Base-by-base conservation (phyloP, 345 rosid genomes). In the Cardamine occulta region DNA sequence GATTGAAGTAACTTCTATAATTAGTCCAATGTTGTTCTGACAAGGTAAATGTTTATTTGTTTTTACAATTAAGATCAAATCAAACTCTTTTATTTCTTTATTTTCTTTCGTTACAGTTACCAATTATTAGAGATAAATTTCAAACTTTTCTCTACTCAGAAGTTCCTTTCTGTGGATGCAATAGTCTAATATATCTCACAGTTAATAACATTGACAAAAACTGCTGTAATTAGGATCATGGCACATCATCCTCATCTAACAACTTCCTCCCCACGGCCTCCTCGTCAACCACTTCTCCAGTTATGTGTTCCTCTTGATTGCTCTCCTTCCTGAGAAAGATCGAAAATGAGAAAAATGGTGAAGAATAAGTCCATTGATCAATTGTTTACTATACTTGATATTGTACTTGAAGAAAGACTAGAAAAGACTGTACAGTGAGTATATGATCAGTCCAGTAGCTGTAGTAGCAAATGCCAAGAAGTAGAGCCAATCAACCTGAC, bases 401-500 rank as follows among this genome's bases (percentile, higher is more conserved):
- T 15, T 44, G 24, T 5, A 54, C 0, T 37, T 19, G 40, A 59
- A 45, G 10, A 63, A 63, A 34, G 52, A 63, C 0, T 18, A 35
- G 19, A 42, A 18, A 69, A 47, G 29, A 70, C 26, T 81, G 10
- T 81, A 89, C 97, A 88, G 83, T 0, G 97, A 90, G 80, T 95
- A 95, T 72, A 90, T 79, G 73, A 89, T 18, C 39, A 95, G 86
- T 57, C 97, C 97, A 29, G 78, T 52, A 45, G 82, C 74, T 51
- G 93, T 96, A 64, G 86, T 89, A 68, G 83, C 92, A 73, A 95
- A 92, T 47, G 99, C 92, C 70, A 90, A 49, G 70, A 79, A 95
- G 82, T 95, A 95, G 85, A 87, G 86, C 97, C 93, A 92, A 76
- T 95, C 99, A 21, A 89, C 88, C 95, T 87, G 66, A 26, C 57